phyloP scores from a whole-genome alignment of 129 eudicot genomes.

The Centella asiatica region DNA sequence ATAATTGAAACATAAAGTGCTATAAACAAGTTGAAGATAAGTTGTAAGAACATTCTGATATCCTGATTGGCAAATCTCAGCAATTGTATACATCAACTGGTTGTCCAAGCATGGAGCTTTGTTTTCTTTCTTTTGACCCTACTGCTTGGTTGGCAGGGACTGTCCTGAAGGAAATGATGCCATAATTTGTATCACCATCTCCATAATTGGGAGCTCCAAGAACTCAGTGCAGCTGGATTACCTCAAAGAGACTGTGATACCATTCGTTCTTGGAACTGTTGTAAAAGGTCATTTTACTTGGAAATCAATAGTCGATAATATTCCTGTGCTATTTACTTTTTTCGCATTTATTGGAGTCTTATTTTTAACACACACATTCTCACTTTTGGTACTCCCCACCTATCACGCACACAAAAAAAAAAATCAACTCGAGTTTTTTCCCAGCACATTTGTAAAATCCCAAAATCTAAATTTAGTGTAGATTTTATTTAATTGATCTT shows the following conservation, averaged over 20 bases:
- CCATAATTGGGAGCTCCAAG: constrained; percentile 29
- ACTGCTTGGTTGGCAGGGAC: constrained; percentile 32
- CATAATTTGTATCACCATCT: constrained; percentile 47
- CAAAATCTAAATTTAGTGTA: too few species aligned
- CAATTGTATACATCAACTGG: background rate
- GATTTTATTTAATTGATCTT: too few species aligned
- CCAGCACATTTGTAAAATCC: too few species aligned
- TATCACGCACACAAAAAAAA: too few species aligned
- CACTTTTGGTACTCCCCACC: too few species aligned
- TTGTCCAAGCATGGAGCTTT: background rate
- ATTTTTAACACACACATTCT: too few species aligned
- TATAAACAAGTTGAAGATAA: too few species aligned
- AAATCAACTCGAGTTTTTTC: too few species aligned
- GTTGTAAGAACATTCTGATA: too few species aligned
- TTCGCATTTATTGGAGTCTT: background rate
- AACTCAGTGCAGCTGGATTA: constrained; percentile 22
- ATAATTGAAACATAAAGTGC: too few species aligned
- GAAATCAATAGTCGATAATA: background rate
- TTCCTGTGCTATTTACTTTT: background rate
- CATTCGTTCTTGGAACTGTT: constrained; percentile 60
- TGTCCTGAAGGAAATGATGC: constrained; percentile 29
- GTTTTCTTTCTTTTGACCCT: constrained; percentile 1
- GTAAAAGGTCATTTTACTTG: constrained; percentile 57
- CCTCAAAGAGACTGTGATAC: constrained; percentile 61
- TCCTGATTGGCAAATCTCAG: background rate